Evolutionary conservation across 306 rosid genomes (phyloP).

Genomic region (Lathyrus tuberosus): DNA sequence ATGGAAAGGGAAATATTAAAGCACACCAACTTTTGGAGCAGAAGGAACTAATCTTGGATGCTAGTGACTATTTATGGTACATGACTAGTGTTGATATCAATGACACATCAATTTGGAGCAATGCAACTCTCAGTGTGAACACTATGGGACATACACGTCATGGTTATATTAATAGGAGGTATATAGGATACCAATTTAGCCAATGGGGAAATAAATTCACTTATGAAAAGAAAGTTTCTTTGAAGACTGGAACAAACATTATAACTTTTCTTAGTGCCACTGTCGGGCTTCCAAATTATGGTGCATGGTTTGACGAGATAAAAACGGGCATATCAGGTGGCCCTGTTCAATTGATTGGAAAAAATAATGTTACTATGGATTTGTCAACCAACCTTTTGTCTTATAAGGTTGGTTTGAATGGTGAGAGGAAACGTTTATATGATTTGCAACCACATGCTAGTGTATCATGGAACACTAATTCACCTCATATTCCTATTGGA

Average conservation of each 20-base stretch:
- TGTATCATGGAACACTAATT: not conserved
- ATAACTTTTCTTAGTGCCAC: slow-evolving; percentile 16
- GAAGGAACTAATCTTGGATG: not conserved
- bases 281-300: slow-evolving; percentile 9
- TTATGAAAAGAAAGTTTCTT: slow-evolving; percentile 5
- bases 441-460: not conserved
- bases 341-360: slow-evolving; percentile 6
- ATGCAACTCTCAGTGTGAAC: slow-evolving; percentile 1
- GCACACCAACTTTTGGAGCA: not conserved
- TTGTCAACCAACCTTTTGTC: slow-evolving; percentile 13
- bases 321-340: slow-evolving; percentile 1
- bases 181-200: slow-evolving; percentile 13
- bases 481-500: not conserved
- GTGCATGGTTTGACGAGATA: slow-evolving; percentile 3
- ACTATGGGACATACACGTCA: slow-evolving; percentile 8
- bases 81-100: slow-evolving; percentile 19
- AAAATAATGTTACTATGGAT: not conserved
- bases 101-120: slow-evolving; percentile 15
- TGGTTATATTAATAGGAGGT: not conserved
- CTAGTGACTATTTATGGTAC: slow-evolving; percentile 21
- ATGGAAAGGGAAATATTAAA: not conserved
- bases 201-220: not conserved
- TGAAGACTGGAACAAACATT: slow-evolving; percentile 13
- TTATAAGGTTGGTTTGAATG: slow-evolving; percentile 11
- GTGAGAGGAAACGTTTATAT: not conserved